Evolutionary conservation across 371 early-diverging fungal species (phyloP), one percentile per base, ranked within the genome.

Genomic region (Coemansia sp.): DNA sequence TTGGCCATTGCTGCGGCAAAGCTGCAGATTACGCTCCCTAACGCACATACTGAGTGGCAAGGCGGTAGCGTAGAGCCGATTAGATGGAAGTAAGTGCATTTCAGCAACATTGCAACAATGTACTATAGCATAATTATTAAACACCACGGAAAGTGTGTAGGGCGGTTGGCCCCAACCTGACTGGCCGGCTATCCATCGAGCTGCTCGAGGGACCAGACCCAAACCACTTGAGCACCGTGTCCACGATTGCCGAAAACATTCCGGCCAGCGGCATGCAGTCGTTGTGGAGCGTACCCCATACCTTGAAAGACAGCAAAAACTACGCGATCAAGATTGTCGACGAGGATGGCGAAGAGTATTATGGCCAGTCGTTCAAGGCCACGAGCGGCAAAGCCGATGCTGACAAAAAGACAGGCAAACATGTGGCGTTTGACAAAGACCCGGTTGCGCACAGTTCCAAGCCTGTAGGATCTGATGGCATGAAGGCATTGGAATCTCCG

Each of bases 171-270:
- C 68, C 62, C 24, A 50, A 45, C 6, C 68, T 71, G 40, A 66
- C 61, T 39, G 78, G 78, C 13, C 64, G 65, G 16, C 54, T 78
- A 13, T 71, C 78, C 7, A 71, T 78, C 16, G 78, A 78, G 64
- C 78, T 78, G 29, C 77, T 78, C 67, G 78, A 78, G 59, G 78
- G 78, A 31, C 65, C 71, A 0, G 78, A 78, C 18, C 63, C 78
- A 5, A 39, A 55, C 21, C 70, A 78, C 60, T 65, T 78, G 62
- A 31, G 45, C 39, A 57, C 62, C 3, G 70, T 78, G 24, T 42
- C 77, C 29, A 78, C 78, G 24, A 72, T 78, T 39, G 74, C 71
- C 22, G 76, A 78, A 39, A 67, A 78, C 53, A 59, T 74, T n/a
- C 65, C 74, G 5, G 77, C 77, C 16, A 54, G 31, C 55, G 47